Percentiles rank a stretch among this genome's conserved stretches.
These are phyloP conservation scores for Neofusicoccum parvum DNA, from an alignment of 2,329 filamentous ascomycete genomes.

Conservation along the genomic window DNA sequence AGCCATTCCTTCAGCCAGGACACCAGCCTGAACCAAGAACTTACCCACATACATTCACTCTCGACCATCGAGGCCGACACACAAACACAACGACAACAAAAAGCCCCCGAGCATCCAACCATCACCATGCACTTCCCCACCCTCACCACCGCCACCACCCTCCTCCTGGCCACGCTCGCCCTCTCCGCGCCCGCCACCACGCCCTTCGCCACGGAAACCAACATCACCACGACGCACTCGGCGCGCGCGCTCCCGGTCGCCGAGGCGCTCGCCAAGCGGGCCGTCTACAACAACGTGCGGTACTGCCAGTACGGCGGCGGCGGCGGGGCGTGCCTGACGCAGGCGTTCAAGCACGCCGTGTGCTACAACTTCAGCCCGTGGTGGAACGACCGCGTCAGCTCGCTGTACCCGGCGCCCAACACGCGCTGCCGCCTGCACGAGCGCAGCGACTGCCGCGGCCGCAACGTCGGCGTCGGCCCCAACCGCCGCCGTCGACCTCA, in stretches of 20 bases:
- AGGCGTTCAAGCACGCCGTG: neutral
- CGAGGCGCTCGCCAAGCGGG: neutral
- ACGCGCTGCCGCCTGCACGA: neutral
- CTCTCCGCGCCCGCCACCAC: no score
- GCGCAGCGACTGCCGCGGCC: neutral
- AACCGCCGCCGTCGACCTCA: neutral
- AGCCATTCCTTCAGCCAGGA: neutral
- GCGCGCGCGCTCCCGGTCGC: no score
- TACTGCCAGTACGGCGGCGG: neutral
- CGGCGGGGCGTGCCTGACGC: neutral
- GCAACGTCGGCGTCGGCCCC: neutral
- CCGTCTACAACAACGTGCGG: neutral
- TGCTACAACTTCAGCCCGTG: constrained; percentile 2
- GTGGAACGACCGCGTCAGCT: neutral
- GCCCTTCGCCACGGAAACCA: no score
- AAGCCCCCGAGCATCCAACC: neutral
- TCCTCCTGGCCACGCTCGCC: neutral
- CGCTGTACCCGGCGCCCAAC: neutral
- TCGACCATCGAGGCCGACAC: neutral
- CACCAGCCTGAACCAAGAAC: neutral
- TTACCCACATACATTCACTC: neutral
- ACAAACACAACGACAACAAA: neutral
- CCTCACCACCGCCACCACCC: neutral
- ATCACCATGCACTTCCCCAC: neutral
- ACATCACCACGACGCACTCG: no score